A percentile compares a stretch with the other conserved stretches of the same genome.
These are phyloP conservation scores for Lipomyces sp. DNA, from an alignment of 805 yeast species.

Conservation along the genomic window DNA sequence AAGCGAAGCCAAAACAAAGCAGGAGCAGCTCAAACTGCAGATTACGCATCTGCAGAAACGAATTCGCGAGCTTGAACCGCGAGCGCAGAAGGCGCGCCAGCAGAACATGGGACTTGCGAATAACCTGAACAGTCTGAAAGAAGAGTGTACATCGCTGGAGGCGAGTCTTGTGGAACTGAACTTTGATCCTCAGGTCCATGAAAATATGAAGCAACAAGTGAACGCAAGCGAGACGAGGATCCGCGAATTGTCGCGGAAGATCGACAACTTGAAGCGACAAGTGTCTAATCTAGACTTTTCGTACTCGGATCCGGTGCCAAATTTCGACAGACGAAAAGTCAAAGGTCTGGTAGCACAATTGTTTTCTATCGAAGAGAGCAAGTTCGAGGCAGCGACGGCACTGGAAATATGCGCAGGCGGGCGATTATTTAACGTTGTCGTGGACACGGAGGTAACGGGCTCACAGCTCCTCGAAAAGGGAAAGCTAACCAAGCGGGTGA, in stretches of 20 bases:
- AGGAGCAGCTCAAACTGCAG: constrained; percentile 59
- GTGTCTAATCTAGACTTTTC: constrained; percentile 73
- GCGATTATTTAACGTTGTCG: constrained; percentile 81
- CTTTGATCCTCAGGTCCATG: constrained; percentile 46
- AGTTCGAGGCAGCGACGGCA: constrained; percentile 68
- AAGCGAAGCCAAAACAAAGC: constrained; percentile 51
- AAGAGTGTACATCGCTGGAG: constrained; percentile 21
- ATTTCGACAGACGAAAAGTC: constrained; percentile 60
- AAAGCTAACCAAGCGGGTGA: constrained; percentile 72
- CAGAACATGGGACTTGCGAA: constrained; percentile 45
- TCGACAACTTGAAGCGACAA: constrained; percentile 56
- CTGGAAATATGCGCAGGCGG: constrained; percentile 94
- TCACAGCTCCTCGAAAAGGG: constrained; percentile 77
- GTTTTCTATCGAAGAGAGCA: constrained; percentile 57
- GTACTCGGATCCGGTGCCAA: constrained; percentile 60
- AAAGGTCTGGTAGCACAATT: constrained; percentile 89
- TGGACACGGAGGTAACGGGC: constrained; percentile 83
- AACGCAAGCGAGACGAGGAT: constrained; percentile 39
- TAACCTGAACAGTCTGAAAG: constrained; percentile 47
- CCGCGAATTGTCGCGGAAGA: constrained; percentile 45
- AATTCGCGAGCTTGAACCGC: constrained; percentile 47
- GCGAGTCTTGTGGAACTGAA: constrained; percentile 28
- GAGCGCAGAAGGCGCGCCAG: constrained; percentile 50
- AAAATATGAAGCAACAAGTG: constrained; percentile 24
- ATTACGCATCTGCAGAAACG: constrained; percentile 57